A percentile compares a stretch with the other conserved stretches of the same genome.
phyloP scores from a whole-genome alignment of 305 asterid species.

The Fraxinus latifolia region DNA sequence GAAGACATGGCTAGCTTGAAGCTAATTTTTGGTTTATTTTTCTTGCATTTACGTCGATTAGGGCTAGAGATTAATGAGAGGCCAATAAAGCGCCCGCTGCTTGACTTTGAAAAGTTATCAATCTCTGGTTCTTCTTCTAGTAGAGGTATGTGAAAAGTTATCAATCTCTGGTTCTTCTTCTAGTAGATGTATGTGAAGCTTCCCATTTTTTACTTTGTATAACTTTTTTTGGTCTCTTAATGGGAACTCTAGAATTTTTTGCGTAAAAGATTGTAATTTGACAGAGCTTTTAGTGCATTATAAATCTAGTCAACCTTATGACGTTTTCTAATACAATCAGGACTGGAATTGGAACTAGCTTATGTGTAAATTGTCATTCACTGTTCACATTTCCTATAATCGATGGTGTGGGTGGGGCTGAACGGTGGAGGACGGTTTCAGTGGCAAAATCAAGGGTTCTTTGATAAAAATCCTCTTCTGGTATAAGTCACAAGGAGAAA shows the following conservation, averaged over 20 bases:
- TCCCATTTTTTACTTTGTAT: not conserved
- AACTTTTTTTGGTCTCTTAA: not conserved
- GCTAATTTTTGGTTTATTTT: not conserved
- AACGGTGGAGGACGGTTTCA: not conserved
- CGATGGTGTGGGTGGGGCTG: not conserved
- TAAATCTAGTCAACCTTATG: not conserved
- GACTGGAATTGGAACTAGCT: not conserved
- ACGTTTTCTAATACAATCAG: not conserved
- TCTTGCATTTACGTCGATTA: conserved; percentile 12
- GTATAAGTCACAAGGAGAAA: not conserved
- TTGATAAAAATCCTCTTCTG: not conserved
- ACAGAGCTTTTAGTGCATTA: not conserved
- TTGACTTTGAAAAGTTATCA: conserved; percentile 68
- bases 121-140: conserved; percentile 59
- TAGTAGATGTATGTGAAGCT: not conserved
- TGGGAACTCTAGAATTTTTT: not conserved
- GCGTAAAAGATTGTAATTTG: not conserved
- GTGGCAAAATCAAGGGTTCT: not conserved
- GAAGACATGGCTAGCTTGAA: not conserved
- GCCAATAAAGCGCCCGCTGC: conserved; percentile 62
- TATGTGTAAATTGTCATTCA: not conserved
- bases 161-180: no score
- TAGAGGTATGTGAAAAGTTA: conserved; percentile 39
- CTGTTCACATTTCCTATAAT: not conserved
- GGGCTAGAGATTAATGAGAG: conserved; percentile 91